Evolutionary conservation across 257 asterid genomes (phyloP).

Genomic region (Solanum ossicruentum): DNA sequence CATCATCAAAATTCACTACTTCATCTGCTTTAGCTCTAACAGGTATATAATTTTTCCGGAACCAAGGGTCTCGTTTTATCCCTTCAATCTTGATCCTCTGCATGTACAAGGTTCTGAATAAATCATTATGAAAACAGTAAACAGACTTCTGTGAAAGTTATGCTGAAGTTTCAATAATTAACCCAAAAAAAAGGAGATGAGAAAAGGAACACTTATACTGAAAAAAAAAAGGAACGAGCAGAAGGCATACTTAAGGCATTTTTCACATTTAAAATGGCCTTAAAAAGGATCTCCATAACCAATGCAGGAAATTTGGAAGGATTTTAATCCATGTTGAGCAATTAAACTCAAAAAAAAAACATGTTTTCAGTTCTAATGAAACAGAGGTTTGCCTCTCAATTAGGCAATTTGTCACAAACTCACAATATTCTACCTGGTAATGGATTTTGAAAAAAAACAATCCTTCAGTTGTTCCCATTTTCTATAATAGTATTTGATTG

Average conservation of each 20-base stretch:
- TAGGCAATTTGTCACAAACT: neutral
- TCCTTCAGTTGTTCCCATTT: no score
- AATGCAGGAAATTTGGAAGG: neutral
- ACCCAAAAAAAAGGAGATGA: neutral
- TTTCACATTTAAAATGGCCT: neutral
- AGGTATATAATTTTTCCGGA: conserved; percentile 51
- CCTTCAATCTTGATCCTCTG: conserved; percentile 81
- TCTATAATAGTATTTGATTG: neutral
- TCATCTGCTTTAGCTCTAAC: conserved; percentile 57
- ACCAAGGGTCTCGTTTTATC: conserved; percentile 71
- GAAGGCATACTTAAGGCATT: neutral
- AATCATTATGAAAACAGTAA: neutral
- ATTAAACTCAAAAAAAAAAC: neutral
- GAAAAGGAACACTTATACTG: neutral
- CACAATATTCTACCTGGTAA: neutral
- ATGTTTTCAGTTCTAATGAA: neutral
- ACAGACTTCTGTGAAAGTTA: neutral
- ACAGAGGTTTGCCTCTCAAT: neutral
- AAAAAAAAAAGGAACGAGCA: neutral
- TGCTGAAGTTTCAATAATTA: neutral
- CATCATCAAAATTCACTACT: conserved; percentile 78
- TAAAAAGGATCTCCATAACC: neutral
- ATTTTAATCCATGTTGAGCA: neutral
- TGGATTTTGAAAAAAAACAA: neutral
- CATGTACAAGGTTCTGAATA: conserved; percentile 4